Evolutionary conservation across 2,329 filamentous ascomycete genomes (phyloP), one percentile per base, ranked within the genome.

Genomic region (Cladosporium velox): DNA sequence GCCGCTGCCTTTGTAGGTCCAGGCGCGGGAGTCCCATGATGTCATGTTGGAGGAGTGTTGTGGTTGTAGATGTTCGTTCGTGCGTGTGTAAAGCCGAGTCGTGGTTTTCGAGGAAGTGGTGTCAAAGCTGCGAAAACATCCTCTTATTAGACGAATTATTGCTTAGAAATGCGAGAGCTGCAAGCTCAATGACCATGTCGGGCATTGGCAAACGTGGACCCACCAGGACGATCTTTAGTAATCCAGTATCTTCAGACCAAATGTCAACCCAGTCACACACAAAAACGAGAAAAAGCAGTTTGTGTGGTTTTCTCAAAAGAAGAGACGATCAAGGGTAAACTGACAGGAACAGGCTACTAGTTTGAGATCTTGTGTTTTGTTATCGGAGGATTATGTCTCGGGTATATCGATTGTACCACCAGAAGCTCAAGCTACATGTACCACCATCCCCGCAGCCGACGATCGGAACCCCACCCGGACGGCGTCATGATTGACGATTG

Each of bases 1-100:
- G 49, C 75, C 75, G 32, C 70, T 73, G 64, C 66, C 65, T 30
- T 72, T 76, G 68, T 75, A 77, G 18, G 71, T 73, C 76, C 76
- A 77, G 54, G 75, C 75, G 64, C 69, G 71, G 57, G 68, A 68
- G 65, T 68, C 57, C 61, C 61, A 64, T 14, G 61, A 57, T 30
- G 61, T 47, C 61, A 64, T 64, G 24, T 44, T 64, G 35, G 35
- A 21, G 38, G 51, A 28, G 8, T 6, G 7, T 1, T 47, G n/a
- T 21, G 41, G n/a, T 32, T 32, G 5, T 35, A 8, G 34, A 11
- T 24, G 10, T 47, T 47, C 10, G 41, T 47, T 47, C 24, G 21
- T 18, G 28, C n/a, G 41, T 34, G 21, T 32, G 30, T 51, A 24
- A 28, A 2, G 14, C 28, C 11, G 24, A 11, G 35, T 21, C 11